Evolutionary conservation across 2,329 filamentous ascomycete species (phyloP).

Genomic region (Didymella pinodella): DNA sequence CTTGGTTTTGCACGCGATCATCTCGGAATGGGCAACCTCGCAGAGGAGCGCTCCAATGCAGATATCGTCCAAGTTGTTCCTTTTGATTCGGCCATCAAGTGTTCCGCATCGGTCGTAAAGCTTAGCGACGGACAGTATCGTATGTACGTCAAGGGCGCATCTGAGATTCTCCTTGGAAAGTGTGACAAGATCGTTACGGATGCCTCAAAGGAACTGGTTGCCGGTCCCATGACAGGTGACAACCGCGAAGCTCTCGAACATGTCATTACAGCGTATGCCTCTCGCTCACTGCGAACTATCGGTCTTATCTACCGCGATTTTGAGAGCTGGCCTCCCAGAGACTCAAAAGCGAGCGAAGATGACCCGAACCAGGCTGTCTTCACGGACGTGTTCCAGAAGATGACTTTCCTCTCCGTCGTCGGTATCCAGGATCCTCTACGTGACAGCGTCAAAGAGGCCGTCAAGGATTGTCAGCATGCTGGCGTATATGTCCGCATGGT

Average conservation of each 20-base stretch:
- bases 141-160: constrained; percentile 62
- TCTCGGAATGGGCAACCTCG: constrained; percentile 69
- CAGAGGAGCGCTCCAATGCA: constrained; percentile 68
- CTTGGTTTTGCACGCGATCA: constrained; percentile 73
- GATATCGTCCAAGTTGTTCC: constrained; percentile 64
- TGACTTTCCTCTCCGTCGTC: constrained; percentile 77
- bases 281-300: constrained; percentile 82
- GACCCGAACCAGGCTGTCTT: constrained; percentile 70
- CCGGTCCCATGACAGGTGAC: constrained; percentile 62
- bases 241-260: constrained; percentile 67
- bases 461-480: constrained; percentile 75
- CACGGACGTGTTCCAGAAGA: constrained; percentile 72
- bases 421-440: constrained; percentile 85
- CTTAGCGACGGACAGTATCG: constrained; percentile 63
- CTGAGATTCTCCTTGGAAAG: constrained; percentile 59
- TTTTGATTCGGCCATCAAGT: constrained; percentile 73
- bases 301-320: constrained; percentile 86
- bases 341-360: constrained; percentile 66
- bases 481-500: constrained; percentile 86
- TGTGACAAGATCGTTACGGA: constrained; percentile 64
- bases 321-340: constrained; percentile 77
- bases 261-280: constrained; percentile 80
- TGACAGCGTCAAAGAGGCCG: constrained; percentile 75
- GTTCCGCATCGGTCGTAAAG: constrained; percentile 71
- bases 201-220: constrained; percentile 65